Evolutionary conservation across 1,139 yeast species (phyloP).

Genomic region (Diutina neorugosa): DNA sequence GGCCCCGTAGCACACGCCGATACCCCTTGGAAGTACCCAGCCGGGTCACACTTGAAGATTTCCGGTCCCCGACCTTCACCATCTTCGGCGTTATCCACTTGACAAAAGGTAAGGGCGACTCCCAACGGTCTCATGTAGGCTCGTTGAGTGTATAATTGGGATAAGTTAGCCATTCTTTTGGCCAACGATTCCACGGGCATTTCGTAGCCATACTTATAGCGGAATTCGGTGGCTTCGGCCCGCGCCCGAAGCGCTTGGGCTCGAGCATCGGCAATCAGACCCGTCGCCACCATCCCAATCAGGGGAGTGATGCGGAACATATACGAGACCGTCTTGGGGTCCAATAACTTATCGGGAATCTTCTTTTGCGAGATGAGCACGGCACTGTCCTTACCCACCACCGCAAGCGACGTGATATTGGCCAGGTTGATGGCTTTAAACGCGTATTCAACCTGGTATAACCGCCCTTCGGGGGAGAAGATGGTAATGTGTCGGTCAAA

Average conservation of each 20-base stretch:
- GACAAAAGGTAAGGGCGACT: conserved; percentile 78
- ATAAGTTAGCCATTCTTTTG: conserved; percentile 88
- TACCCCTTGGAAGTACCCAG: conserved; percentile 87
- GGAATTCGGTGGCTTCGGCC: conserved; percentile 87
- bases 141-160: conserved; percentile 92
- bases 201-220: conserved; percentile 89
- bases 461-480: conserved; percentile 96
- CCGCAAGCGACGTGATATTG: conserved; percentile 79
- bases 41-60: conserved; percentile 90
- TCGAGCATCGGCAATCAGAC: conserved; percentile 94
- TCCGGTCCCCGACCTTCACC: conserved; percentile 90
- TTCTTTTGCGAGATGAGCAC: conserved; percentile 90
- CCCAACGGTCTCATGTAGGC: conserved; percentile 99
- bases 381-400: conserved; percentile 81
- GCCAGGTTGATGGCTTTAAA: conserved; percentile 94
- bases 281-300: conserved; percentile 88
- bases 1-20: conserved; percentile 96
- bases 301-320: conserved; percentile 71
- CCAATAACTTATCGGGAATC: conserved; percentile 88
- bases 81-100: conserved; percentile 37
- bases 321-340: conserved; percentile 74
- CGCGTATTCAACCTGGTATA: conserved; percentile 95
- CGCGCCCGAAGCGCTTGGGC: conserved; percentile 85
- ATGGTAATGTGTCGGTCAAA: conserved; percentile 97
- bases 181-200: conserved; percentile 94